Conservation (phyloP, 1,284 basidiomycete genomes). For the Porogramme epimiltina region DNA sequence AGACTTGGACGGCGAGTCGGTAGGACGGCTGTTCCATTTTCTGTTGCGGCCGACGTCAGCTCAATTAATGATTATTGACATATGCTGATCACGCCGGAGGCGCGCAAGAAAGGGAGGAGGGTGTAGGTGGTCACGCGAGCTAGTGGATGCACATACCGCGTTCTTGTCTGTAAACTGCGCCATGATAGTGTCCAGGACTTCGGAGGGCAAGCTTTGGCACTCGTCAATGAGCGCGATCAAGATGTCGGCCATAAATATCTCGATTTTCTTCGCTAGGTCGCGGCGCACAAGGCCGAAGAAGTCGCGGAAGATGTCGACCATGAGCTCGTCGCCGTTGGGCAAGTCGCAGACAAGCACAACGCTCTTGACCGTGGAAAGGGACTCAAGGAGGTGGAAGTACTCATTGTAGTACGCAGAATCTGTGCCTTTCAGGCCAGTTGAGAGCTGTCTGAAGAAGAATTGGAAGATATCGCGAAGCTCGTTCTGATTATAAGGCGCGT, state of each 20-base stretch:
- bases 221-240: conserved; percentile 91
- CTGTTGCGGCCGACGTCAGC: conserved; percentile 37
- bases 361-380: conserved; percentile 91
- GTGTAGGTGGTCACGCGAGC: background rate
- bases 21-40: conserved; percentile 77
- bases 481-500: conserved; percentile 89
- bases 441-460: conserved; percentile 89
- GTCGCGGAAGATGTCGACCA: conserved; percentile 81
- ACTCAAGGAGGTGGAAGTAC: conserved; percentile 93
- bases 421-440: conserved; percentile 69
- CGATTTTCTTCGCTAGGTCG: conserved; percentile 88
- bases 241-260: conserved; percentile 88
- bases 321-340: conserved; percentile 83
- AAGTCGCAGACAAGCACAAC: conserved; percentile 93
- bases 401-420: conserved; percentile 82
- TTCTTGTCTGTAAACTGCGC: conserved; percentile 84
- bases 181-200: conserved; percentile 83
- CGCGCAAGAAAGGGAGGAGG: background rate
- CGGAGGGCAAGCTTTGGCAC: conserved; percentile 68
- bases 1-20: conserved; percentile 87
- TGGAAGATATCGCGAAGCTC: conserved; percentile 95
- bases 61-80: no score
- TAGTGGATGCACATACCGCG: conserved; percentile 45
- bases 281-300: conserved; percentile 82
- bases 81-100: no score